These are phyloP conservation scores for Plasmodium ovale DNA, from an alignment of 169 alveolate genomes.

Conservation along the genomic window DNA sequence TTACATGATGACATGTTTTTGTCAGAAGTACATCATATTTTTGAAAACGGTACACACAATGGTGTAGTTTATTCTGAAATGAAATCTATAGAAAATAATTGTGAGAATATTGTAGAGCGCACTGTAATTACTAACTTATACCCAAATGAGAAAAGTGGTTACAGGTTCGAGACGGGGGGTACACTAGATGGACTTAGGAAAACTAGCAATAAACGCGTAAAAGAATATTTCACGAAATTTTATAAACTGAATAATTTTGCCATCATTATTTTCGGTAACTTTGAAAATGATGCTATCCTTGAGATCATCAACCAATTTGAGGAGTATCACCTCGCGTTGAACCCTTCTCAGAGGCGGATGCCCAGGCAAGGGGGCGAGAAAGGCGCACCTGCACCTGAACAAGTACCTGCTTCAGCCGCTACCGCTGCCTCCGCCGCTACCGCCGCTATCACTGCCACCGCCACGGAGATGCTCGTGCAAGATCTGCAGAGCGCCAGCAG, in stretches of 20 bases:
- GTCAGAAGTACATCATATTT: constrained; percentile 90
- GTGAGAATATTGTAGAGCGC: constrained; percentile 75
- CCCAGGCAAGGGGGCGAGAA: constrained; percentile 7
- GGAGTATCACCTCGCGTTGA: constrained; percentile 24
- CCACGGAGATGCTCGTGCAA: constrained; percentile 7
- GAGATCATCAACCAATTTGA: constrained; percentile 35
- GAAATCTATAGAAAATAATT: constrained; percentile 80
- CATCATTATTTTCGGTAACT: constrained; percentile 78
- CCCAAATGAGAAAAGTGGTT: constrained; percentile 80
- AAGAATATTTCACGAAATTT: constrained; percentile 79
- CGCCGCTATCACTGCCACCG: neutral
- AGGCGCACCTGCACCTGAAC: too few relatives aligned
- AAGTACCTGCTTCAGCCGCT: neutral
- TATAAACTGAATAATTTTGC: constrained; percentile 81
- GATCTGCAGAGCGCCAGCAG: constrained; percentile 30
- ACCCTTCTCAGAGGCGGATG: constrained; percentile 28
- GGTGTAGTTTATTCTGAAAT: constrained; percentile 86
- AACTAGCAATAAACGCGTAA: constrained; percentile 78
- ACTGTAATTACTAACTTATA: constrained; percentile 75
- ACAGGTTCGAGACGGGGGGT: constrained; percentile 80
- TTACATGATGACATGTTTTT: constrained; percentile 85
- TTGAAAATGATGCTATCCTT: constrained; percentile 51
- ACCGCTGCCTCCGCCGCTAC: neutral
- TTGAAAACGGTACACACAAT: constrained; percentile 83
- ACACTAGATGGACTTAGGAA: constrained; percentile 79